Conservation (phyloP, 257 asterid genomes). For the Datura wrightii region DNA sequence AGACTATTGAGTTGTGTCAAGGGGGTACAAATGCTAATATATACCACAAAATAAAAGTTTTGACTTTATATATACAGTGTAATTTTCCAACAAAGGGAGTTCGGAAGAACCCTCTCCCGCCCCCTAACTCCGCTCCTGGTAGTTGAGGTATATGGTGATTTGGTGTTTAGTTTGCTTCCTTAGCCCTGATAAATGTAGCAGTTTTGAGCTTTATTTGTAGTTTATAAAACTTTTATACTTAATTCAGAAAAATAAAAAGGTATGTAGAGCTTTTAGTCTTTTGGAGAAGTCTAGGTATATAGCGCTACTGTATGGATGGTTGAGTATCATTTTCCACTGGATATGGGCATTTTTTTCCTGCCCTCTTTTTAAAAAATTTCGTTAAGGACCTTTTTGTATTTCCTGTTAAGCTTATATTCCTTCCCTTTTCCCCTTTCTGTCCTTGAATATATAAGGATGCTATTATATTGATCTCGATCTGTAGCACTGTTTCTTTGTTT, state of each 20-base stretch:
- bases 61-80: too few species aligned
- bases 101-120: too few species aligned
- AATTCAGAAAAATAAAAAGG: background rate
- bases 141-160: background rate
- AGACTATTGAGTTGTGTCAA: too few species aligned
- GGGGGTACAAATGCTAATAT: too few species aligned
- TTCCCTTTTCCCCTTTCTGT: background rate
- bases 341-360: background rate
- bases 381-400: background rate
- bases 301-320: background rate
- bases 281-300: background rate
- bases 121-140: too few species aligned
- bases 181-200: background rate
- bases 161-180: background rate
- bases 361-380: background rate
- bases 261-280: background rate
- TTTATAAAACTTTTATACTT: background rate
- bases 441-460: background rate
- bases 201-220: background rate
- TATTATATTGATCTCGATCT: background rate
- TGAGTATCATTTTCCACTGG: slow-evolving; percentile 9
- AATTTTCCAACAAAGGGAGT: too few species aligned
- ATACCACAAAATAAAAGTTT: too few species aligned
- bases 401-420: background rate
- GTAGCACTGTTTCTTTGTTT: background rate